Base-by-base conservation (phyloP, 441 rosid species). In the Gossypium gossypioides region DNA sequence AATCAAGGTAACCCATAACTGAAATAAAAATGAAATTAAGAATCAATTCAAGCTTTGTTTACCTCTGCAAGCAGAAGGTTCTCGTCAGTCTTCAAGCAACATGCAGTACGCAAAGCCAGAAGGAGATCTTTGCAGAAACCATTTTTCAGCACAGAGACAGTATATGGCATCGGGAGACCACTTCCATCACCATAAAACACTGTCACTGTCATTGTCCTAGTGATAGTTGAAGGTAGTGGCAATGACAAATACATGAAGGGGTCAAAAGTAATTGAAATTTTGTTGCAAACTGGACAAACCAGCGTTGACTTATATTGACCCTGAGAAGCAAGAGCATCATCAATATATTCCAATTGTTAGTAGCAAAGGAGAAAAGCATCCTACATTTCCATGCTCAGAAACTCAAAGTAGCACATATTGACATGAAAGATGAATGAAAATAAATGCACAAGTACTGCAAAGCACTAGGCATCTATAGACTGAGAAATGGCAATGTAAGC, bases 281-380 rank as follows among this genome's bases (percentile, higher is more conserved):
- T 88, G 76, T 80, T 73, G 75, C 92, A 88, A 64, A 68, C 79
- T 67, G 90, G 90, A 68, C 92, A 88, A 61, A 83, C 89, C 62
- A 88, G 73, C 9, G 90, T 88, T 25, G 92, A 88, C 82, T 88
- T 88, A 72, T 88, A 86, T 80, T 86, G 92, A 62, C 92, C 92
- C 90, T 88, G 89, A 78, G 72, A 70, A 48, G 52, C 44, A 67
- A 25, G 44, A 67, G 44, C 40, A 67, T 50, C 27, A 54, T 73
- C 2, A 57, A 27, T 27, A 48, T 8, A 57, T 56, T 10, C 32
- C 40, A 40, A 57, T 18, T 29, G 42, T 56, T 56, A 58, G 64
- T 57, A 70, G 27, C 22, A 65, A 13, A 55, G 18, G 69, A 22
- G 56, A 46, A 44, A 65, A 65, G 24, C 19, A 46, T 25, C 73